These are phyloP conservation scores for Cornus controversa DNA, from an alignment of 148 eudicot genomes.

Conservation along the genomic window DNA sequence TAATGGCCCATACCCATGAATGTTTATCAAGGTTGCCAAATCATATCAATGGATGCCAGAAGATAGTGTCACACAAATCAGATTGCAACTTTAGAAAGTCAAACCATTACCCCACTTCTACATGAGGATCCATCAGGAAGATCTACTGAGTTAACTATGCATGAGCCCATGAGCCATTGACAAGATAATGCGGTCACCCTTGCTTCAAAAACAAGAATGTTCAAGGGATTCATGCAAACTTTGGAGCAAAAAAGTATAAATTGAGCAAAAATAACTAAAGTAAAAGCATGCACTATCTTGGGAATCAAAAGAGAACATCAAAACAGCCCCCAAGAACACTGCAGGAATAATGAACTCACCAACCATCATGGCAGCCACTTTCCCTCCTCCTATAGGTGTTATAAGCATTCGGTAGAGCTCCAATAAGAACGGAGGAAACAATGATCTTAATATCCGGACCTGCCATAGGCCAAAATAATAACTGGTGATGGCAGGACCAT, in stretches of 20 bases:
- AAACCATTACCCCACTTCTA: conserved; percentile 67
- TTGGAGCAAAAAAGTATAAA: conserved; percentile 13
- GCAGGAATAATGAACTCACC: conserved; percentile 46
- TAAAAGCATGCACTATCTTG: background rate
- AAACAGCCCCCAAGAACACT: background rate
- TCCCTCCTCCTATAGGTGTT: conserved; percentile 77
- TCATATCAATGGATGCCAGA: conserved; percentile 9
- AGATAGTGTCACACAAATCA: background rate
- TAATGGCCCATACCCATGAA: conserved; percentile 3
- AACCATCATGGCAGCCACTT: conserved; percentile 85
- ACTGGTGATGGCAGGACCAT: conserved; percentile 5
- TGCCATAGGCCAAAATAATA: conserved; percentile 23
- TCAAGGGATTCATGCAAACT: background rate
- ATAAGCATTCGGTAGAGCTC: conserved; percentile 71
- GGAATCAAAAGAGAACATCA: conserved; percentile 1
- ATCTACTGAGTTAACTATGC: conserved; percentile 69
- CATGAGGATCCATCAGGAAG: conserved; percentile 74
- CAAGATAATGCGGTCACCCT: conserved; percentile 88
- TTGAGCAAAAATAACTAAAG: background rate
- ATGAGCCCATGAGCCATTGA: conserved; percentile 96
- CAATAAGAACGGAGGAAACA: conserved; percentile 76
- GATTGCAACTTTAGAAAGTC: conserved; percentile 1
- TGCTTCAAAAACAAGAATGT: conserved; percentile 44
- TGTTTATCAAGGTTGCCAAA: background rate
- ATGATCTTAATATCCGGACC: conserved; percentile 69